Percentiles rank a stretch among this genome's conserved stretches.
Conservation (phyloP, 805 yeast genomes). For the Starmerella floris region DNA sequence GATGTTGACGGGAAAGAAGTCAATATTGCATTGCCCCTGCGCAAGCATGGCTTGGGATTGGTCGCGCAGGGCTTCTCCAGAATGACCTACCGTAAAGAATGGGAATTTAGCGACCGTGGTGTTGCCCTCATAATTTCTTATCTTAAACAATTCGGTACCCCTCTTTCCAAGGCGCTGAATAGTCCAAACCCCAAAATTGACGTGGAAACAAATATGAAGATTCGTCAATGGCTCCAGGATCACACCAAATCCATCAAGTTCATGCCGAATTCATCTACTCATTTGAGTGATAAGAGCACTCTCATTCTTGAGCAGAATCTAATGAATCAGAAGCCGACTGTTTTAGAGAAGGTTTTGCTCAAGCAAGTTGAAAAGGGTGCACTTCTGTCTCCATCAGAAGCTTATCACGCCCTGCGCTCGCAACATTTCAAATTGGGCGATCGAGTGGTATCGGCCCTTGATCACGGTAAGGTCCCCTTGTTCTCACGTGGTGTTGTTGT, state of each 20-base stretch:
- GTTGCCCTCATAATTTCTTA: conserved; percentile 52
- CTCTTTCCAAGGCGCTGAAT: not conserved
- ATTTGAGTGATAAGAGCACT: conserved; percentile 54
- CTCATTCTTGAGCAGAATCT: conserved; percentile 45
- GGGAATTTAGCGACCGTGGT: conserved; percentile 78
- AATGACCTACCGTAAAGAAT: conserved; percentile 41
- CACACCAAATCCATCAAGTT: conserved; percentile 34
- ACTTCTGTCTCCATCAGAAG: conserved; percentile 58
- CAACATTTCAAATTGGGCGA: conserved; percentile 82
- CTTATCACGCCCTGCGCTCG: conserved; percentile 53
- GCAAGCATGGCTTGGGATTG: conserved; percentile 62
- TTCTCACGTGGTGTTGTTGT: conserved; percentile 85
- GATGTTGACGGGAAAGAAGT: conserved; percentile 32
- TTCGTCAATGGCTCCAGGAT: conserved; percentile 36
- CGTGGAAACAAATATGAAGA: conserved; percentile 26
- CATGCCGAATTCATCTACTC: conserved; percentile 66
- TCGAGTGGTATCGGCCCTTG: conserved; percentile 71
- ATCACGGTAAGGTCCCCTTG: conserved; percentile 78
- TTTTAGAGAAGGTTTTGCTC: conserved; percentile 37
- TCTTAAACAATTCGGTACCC: conserved; percentile 34
- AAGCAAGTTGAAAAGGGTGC: conserved; percentile 79
- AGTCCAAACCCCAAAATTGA: conserved; percentile 4
- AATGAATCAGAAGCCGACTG: conserved; percentile 25
- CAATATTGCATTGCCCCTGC: conserved; percentile 73
- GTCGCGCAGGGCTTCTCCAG: conserved; percentile 83